These are phyloP conservation scores for Lenwebbia sp. DNA, from an alignment of 345 rosid species.

Conservation along the genomic window DNA sequence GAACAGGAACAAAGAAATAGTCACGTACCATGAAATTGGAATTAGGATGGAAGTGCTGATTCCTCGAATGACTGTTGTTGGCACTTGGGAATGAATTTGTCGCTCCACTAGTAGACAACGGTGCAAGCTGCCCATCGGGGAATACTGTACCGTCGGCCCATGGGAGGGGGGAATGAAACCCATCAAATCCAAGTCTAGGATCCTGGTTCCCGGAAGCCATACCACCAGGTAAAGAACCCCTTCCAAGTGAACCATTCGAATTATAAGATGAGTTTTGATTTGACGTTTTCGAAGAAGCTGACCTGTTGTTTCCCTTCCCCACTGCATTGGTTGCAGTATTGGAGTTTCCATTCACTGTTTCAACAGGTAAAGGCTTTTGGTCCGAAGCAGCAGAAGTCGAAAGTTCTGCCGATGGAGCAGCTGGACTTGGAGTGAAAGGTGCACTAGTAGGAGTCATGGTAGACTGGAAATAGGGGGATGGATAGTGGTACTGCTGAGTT, in stretches of 20 bases:
- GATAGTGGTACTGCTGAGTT: conserved; percentile 91
- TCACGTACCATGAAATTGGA: conserved; percentile 46
- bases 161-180: conserved; percentile 27
- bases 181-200: conserved; percentile 48
- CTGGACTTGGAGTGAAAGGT: conserved; percentile 41
- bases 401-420: conserved; percentile 38
- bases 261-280: conserved; percentile 34
- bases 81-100: conserved; percentile 40
- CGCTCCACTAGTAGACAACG: conserved; percentile 26
- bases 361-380: conserved; percentile 48
- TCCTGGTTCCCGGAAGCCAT: conserved; percentile 56
- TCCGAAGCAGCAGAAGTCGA: conserved; percentile 40
- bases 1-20: neutral
- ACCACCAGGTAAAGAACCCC: conserved; percentile 34
- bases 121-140: conserved; percentile 47
- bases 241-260: conserved; percentile 24
- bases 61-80: conserved; percentile 42
- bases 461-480: conserved; percentile 55
- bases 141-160: conserved; percentile 39
- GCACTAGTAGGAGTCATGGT: conserved; percentile 28
- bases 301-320: conserved; percentile 45
- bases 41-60: conserved; percentile 42
- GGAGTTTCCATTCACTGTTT: conserved; percentile 39
- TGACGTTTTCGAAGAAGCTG: conserved; percentile 40
- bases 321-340: conserved; percentile 25